These are phyloP conservation scores for Xylaria sp. DNA, from an alignment of 495 filamentous ascomycete species.

Conservation along the genomic window DNA sequence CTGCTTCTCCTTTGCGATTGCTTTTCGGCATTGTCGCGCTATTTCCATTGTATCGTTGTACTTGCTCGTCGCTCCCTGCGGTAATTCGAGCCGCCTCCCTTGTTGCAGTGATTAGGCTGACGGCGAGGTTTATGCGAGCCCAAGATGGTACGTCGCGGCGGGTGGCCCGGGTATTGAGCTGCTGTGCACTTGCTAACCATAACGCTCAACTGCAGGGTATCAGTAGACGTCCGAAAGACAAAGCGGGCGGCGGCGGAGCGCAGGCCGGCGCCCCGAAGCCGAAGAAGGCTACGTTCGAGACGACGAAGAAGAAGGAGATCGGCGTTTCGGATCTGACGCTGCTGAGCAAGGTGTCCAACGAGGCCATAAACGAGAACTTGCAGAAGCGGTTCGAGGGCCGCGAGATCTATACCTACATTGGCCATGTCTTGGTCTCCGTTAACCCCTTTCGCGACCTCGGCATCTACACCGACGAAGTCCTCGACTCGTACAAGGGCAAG, in stretches of 20 bases:
- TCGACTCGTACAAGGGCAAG: constrained; percentile 91
- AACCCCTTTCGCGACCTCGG: constrained; percentile 98
- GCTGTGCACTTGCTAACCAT: constrained; percentile 26
- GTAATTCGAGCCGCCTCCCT: constrained; percentile 2
- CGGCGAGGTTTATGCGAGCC: constrained; percentile 37
- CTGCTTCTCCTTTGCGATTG: not conserved
- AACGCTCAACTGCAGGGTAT: constrained; percentile 52
- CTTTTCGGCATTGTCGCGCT: constrained; percentile 8
- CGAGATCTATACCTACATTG: constrained; percentile 99
- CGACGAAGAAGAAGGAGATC: constrained; percentile 97
- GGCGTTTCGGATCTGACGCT: constrained; percentile 97
- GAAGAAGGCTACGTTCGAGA: constrained; percentile 95
- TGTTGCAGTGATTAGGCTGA: constrained; percentile 18
- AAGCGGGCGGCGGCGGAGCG: constrained; percentile 64
- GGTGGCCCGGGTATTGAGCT: constrained; percentile 7
- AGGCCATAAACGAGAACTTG: constrained; percentile 98
- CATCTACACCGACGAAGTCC: constrained; percentile 94
- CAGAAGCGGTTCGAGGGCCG: constrained; percentile 95
- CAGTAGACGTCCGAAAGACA: constrained; percentile 63
- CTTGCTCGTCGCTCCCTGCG: constrained; percentile 6
- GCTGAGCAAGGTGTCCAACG: constrained; percentile 97
- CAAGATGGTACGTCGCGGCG: constrained; percentile 41
- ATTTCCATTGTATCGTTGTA: constrained; percentile 7
- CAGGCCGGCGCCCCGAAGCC: constrained; percentile 69
- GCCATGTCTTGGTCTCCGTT: constrained; percentile 98